Evolutionary conservation across 140 eudicot genomes (phyloP).

Genomic region (Artemisia princeps): DNA sequence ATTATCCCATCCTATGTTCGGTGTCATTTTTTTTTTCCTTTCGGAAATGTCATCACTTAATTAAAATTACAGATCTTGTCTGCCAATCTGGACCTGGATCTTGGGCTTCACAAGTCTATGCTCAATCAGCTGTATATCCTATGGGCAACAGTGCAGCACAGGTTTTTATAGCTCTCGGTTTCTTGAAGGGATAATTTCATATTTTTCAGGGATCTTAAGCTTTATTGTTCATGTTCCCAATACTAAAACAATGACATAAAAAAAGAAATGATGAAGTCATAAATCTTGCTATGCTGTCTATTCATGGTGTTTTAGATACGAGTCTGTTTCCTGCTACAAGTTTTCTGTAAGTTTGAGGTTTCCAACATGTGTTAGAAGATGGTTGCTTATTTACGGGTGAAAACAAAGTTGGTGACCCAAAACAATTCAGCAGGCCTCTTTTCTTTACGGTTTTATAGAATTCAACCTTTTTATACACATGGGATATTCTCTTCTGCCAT

Average conservation of each 20-base stretch:
- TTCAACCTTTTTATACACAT: no score
- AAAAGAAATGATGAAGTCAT: conserved; percentile 14
- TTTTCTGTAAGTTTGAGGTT: no score
- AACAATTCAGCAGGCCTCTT: no score
- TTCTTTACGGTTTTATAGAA: no score
- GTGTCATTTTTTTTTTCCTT: neutral
- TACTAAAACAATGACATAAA: conserved; percentile 5
- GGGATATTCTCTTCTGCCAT: no score
- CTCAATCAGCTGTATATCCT: conserved; percentile 83
- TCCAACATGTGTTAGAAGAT: no score
- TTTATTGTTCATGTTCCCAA: neutral
- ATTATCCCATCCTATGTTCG: conserved; percentile 3
- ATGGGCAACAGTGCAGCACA: conserved; percentile 97
- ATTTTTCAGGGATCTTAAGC: neutral
- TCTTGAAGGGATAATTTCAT: conserved; percentile 2
- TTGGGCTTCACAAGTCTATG: conserved; percentile 87
- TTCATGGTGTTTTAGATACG: conserved; percentile 10
- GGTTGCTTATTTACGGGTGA: no score
- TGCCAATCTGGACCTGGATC: conserved; percentile 98
- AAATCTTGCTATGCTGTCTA: neutral
- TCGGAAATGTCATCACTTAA: neutral
- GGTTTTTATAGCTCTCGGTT: conserved; percentile 43
- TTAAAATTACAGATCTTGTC: conserved; percentile 62
- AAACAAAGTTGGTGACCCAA: no score
- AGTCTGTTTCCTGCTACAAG: neutral